These are phyloP conservation scores for Arthrinium phaeospermum DNA, from an alignment of 2,329 filamentous ascomycete species.

Conservation along the genomic window DNA sequence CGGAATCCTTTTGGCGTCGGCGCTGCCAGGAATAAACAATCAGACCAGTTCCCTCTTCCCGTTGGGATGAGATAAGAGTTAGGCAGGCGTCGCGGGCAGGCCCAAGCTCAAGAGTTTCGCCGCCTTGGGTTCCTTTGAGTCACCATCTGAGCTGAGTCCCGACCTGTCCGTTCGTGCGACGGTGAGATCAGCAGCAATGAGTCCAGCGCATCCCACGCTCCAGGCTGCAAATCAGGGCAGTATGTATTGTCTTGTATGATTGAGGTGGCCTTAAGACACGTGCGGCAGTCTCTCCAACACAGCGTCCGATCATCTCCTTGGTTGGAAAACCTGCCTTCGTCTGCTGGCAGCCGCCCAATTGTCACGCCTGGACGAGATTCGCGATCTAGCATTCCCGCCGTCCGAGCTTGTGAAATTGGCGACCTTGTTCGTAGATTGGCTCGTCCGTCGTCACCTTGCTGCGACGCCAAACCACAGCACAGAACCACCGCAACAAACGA, in stretches of 20 bases:
- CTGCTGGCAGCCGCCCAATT: conserved; percentile 13
- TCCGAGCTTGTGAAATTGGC: conserved; percentile 32
- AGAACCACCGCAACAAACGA: conserved; percentile 19
- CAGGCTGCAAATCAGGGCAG: conserved; percentile 6
- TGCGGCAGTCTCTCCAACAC: conserved; percentile 25
- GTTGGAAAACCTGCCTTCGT: background rate
- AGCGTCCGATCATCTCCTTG: conserved; percentile 26
- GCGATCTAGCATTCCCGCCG: conserved; percentile 29
- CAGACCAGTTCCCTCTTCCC: background rate
- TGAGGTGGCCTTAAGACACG: conserved; percentile 18
- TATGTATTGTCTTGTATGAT: conserved; percentile 11
- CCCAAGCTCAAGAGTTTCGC: conserved; percentile 30
- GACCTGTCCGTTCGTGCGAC: conserved; percentile 37
- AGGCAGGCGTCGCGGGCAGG: conserved; percentile 34
- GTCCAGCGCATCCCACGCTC: conserved; percentile 10
- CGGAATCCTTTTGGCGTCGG: conserved; percentile 1
- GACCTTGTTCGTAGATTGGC: conserved; percentile 34
- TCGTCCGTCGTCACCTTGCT: conserved; percentile 28
- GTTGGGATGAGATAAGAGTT: conserved; percentile 14
- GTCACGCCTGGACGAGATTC: conserved; percentile 26
- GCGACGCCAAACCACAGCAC: conserved; percentile 10
- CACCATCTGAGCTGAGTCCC: conserved; percentile 29
- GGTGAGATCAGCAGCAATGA: conserved; percentile 36
- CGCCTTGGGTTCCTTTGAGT: conserved; percentile 25
- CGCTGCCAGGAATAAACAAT: conserved; percentile 10